Percentiles rank a stretch among this genome's conserved stretches.
Evolutionary conservation across 2,329 filamentous ascomycete genomes (phyloP).

Genomic region (Colletotrichum sansevieriae): DNA sequence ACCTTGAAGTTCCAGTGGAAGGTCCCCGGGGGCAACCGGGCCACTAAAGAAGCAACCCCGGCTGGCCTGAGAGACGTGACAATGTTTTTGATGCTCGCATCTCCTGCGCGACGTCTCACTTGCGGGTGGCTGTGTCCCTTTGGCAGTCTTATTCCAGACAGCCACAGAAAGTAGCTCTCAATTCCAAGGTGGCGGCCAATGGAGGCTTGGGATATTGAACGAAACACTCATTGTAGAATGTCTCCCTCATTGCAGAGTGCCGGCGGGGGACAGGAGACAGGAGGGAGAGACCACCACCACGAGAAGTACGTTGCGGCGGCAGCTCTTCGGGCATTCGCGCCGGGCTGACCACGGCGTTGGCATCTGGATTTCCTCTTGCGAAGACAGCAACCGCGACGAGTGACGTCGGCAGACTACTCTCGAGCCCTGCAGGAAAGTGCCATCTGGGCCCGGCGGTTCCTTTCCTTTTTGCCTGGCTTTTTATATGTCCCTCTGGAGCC

Average conservation of each 20-base stretch:
- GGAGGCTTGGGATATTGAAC: too few relatives aligned
- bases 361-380: not conserved
- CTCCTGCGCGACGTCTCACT: not conserved
- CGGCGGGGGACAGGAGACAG: too few relatives aligned
- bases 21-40: not conserved
- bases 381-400: not conserved
- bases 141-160: not conserved
- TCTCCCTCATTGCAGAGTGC: not conserved
- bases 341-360: not conserved
- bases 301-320: not conserved
- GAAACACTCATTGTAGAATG: too few relatives aligned
- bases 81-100: not conserved
- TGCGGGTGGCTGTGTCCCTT: not conserved
- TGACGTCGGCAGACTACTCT: not conserved
- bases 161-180: too few relatives aligned
- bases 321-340: constrained; percentile 21
- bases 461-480: constrained; percentile 12
- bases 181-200: too few relatives aligned
- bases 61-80: not conserved
- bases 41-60: constrained; percentile 17
- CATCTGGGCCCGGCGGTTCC: not conserved
- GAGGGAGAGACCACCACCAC: too few relatives aligned
- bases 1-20: not conserved
- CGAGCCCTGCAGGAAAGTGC: not conserved
- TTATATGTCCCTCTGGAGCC: not conserved